Evolutionary conservation across 495 filamentous ascomycete genomes (phyloP), one percentile per base, ranked within the genome.

Genomic region (Neurospora sp.): DNA sequence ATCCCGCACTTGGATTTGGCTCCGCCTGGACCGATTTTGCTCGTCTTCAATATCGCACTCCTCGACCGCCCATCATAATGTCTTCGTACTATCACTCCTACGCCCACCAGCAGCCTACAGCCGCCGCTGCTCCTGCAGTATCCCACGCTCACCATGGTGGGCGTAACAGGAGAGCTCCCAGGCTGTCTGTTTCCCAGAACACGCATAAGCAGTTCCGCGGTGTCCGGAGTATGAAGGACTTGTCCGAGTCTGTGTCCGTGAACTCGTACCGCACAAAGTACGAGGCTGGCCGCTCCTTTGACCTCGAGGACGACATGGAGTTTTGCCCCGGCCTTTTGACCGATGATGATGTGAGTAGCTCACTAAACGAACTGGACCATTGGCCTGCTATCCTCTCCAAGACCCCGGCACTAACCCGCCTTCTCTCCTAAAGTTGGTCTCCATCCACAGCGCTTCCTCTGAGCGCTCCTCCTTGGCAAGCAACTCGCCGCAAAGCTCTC

Each of bases 301-400:
- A 99, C 77, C 86, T 99, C 77, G 95, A 98, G 77, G 96, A 99
- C 80, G 96, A 99, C 81, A 86, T 98, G 84, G 92, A 97, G 81
- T 99, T 99, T 83, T 98, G 96, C 81, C 96, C 96, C 4, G 90
- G 91, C 77, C 88, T 99, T 76, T 86, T 98, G 85, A 97, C 95
- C 35, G 95, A 98, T 81, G 94, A 91, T 83, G 96, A 99, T 89
- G 95, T 97, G 90, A 88, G 94, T 92, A 76, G 71, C 46, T 37
- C 14, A 40, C 14, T 41, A 14, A 31, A 69, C 20, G 23, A 39
- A 31, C 18, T 10, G 44, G 44, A 41, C 69, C 69, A 75, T 75
- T 72, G 72, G 69, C 44, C 49, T 60, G 49, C 20, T 60, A 20
- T 14, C 10, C 20, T 35, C 1, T 62, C 27, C 54, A 62, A 49